Evolutionary conservation across 1,284 basidiomycete species (phyloP).

Genomic region (Trichosporon faecale): DNA sequence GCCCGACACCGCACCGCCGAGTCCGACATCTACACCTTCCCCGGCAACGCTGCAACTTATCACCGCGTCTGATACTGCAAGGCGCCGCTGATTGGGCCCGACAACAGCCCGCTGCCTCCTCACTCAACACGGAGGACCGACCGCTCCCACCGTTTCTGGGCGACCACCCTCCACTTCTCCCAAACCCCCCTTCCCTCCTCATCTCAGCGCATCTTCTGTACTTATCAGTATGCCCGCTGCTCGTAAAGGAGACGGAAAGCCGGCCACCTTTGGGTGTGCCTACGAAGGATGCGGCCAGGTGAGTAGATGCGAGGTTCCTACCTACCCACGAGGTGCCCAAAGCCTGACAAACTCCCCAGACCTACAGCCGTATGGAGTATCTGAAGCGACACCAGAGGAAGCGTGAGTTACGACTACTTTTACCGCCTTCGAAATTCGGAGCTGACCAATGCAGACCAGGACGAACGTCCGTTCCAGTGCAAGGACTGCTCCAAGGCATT

Average conservation of each 20-base stretch:
- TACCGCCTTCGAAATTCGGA: background rate
- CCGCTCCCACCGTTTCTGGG: background rate
- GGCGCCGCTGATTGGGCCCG: background rate
- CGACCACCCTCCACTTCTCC: background rate
- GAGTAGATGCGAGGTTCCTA: background rate
- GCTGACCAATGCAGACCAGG: constrained; percentile 42
- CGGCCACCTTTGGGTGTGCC: constrained; percentile 7
- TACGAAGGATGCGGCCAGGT: constrained; percentile 10
- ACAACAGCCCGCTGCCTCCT: background rate
- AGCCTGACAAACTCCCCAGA: constrained; percentile 27
- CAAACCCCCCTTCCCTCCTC: background rate
- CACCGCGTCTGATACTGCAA: background rate
- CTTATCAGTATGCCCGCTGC: constrained; percentile 2
- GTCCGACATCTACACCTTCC: background rate
- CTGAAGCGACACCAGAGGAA: constrained; percentile 52
- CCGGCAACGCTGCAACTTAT: background rate
- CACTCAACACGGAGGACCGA: background rate
- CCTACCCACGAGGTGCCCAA: background rate
- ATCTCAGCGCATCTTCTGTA: background rate
- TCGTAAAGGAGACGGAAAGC: constrained; percentile 6
- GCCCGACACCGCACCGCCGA: background rate
- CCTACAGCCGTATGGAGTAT: constrained; percentile 52
- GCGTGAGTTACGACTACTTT: constrained; percentile 36
- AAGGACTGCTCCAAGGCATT: constrained; percentile 52
- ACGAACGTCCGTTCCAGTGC: constrained; percentile 51